Evolutionary conservation across 257 asterid species (phyloP).

Genomic region (Salvia miltiorrhiza): DNA sequence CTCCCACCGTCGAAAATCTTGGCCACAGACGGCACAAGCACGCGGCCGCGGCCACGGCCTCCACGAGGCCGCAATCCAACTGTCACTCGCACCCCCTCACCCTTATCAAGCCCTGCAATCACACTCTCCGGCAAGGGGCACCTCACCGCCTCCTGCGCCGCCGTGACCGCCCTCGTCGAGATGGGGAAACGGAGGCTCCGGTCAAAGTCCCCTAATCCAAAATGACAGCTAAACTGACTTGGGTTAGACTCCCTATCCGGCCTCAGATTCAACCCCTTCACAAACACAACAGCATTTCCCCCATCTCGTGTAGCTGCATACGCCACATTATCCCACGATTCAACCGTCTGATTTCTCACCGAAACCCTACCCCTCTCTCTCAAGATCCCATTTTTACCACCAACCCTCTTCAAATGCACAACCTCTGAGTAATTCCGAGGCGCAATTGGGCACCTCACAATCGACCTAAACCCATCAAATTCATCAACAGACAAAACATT

Average conservation of each 20-base stretch:
- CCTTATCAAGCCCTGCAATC: conserved; percentile 39
- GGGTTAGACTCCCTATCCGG: conserved; percentile 60
- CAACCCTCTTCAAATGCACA: conserved; percentile 34
- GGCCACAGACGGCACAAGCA: conserved; percentile 69
- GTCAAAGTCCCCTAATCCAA: conserved; percentile 47
- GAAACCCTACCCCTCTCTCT: conserved; percentile 20
- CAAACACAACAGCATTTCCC: conserved; percentile 70
- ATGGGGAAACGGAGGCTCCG: conserved; percentile 29
- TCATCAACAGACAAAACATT: conserved; percentile 58
- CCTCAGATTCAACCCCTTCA: conserved; percentile 85
- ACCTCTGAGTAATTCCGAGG: conserved; percentile 40
- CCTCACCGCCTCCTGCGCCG: conserved; percentile 89
- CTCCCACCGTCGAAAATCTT: conserved; percentile 35
- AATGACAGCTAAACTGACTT: conserved; percentile 62
- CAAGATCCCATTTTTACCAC: conserved; percentile 36
- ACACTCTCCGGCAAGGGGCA: conserved; percentile 67
- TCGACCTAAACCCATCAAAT: conserved; percentile 56
- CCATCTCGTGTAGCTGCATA: conserved; percentile 71
- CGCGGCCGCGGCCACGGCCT: conserved; percentile 34
- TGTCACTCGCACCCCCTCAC: conserved; percentile 55
- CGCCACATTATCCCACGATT: conserved; percentile 68
- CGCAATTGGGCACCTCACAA: conserved; percentile 77
- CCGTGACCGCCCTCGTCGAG: conserved; percentile 57
- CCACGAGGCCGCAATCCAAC: conserved; percentile 43
- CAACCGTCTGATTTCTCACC: conserved; percentile 41